phyloP scores from a whole-genome alignment of 331 rosid genomes.

The Pyrus hybrid region DNA sequence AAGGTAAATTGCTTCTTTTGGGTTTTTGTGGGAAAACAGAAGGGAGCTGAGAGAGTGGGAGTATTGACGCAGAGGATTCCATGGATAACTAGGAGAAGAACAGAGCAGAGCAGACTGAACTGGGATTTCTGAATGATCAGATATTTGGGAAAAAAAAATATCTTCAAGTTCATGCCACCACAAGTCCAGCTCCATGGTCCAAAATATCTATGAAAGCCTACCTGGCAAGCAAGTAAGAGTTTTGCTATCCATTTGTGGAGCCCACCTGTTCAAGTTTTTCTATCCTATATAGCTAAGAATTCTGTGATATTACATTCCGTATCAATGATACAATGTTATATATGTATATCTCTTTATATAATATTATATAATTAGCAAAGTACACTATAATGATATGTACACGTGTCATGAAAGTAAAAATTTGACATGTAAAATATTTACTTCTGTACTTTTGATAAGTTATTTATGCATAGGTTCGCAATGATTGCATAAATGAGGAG shows the following conservation, averaged over 20 bases:
- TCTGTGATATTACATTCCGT: too few species aligned
- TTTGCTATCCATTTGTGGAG: background rate
- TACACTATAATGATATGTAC: too few species aligned
- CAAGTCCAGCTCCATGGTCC: background rate
- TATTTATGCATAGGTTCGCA: too few species aligned
- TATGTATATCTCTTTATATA: too few species aligned
- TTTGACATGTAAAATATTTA: too few species aligned
- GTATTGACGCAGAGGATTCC: constrained; percentile 42
- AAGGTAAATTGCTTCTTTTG: constrained; percentile 7
- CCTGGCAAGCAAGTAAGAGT: background rate
- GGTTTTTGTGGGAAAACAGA: constrained; percentile 35
- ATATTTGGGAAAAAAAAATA: too few species aligned
- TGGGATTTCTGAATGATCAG: background rate
- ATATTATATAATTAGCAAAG: too few species aligned
- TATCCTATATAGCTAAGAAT: background rate
- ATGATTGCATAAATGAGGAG: too few species aligned
- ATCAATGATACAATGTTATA: too few species aligned
- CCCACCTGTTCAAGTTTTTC: background rate
- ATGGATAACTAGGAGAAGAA: constrained; percentile 17
- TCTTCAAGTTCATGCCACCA: too few species aligned
- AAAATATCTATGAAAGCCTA: constrained; percentile 36
- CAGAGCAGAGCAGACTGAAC: background rate
- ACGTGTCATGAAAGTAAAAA: too few species aligned
- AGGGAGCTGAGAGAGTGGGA: constrained; percentile 40
- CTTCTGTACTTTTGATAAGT: too few species aligned